Conservation (phyloP, 1,139 yeast genomes). For the Yamadazyma diospyri region DNA sequence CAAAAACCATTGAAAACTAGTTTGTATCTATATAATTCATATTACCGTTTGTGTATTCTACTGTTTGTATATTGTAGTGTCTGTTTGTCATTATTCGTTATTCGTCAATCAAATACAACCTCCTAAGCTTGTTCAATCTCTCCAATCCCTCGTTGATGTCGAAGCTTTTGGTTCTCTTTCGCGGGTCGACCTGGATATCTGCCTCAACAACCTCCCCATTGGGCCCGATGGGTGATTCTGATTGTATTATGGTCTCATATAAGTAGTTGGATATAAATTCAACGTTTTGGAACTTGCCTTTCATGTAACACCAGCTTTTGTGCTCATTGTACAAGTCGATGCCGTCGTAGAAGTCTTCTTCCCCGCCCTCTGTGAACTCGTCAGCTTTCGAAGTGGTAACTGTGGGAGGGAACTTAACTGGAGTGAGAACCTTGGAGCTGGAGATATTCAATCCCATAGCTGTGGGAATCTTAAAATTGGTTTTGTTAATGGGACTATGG, state of each 20-base stretch:
- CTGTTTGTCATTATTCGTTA: too few relatives aligned
- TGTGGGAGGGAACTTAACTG: conserved; percentile 28
- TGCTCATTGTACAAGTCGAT: conserved; percentile 29
- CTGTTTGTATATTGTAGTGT: too few relatives aligned
- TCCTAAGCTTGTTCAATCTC: conserved; percentile 31
- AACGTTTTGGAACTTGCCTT: conserved; percentile 10
- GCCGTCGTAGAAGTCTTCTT: conserved; percentile 17
- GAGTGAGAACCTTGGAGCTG: conserved; percentile 27
- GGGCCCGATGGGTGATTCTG: conserved; percentile 22
- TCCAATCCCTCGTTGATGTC: conserved; percentile 34
- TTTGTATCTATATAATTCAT: too few relatives aligned
- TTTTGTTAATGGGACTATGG: conserved; percentile 7
- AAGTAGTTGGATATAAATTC: conserved; percentile 21
- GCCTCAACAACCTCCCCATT: conserved; percentile 24
- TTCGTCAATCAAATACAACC: conserved; percentile 27
- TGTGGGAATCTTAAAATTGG: conserved; percentile 5
- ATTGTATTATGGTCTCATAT: conserved; percentile 19
- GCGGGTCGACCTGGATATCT: conserved; percentile 14
- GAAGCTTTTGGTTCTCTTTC: conserved; percentile 21
- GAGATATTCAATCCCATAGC: conserved; percentile 18
- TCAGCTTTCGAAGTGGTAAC: conserved; percentile 6
- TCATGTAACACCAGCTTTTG: conserved; percentile 33
- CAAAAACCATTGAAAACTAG: conserved; percentile 8
- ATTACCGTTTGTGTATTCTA: too few relatives aligned
- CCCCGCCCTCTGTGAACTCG: conserved; percentile 11